Conservation (phyloP, 768 basidiomycete genomes). For the Kwoniella newhampshirensis region DNA sequence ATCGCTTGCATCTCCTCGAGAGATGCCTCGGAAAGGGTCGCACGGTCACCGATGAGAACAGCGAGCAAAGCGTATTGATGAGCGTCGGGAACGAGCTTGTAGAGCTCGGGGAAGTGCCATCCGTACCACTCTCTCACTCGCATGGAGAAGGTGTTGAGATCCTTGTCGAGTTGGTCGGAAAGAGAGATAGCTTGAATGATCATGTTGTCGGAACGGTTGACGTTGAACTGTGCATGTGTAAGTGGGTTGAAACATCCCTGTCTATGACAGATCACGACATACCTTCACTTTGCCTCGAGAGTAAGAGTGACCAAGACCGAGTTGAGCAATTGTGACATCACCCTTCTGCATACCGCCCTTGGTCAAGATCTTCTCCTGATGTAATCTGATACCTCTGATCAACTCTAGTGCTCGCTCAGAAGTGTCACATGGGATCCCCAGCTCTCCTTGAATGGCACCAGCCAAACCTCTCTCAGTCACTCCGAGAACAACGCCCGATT, state of each 20-base stretch:
- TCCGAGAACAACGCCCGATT: slow-evolving; percentile 63
- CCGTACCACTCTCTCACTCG: slow-evolving; percentile 98
- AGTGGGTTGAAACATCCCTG: background rate
- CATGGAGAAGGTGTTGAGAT: slow-evolving; percentile 98
- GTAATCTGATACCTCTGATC: slow-evolving; percentile 86
- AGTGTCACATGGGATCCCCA: slow-evolving; percentile 73
- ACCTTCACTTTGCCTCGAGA: slow-evolving; percentile 95
- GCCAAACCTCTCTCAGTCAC: slow-evolving; percentile 76
- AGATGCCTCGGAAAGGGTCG: slow-evolving; percentile 65
- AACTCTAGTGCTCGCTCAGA: slow-evolving; percentile 79
- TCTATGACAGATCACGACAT: slow-evolving; percentile 10
- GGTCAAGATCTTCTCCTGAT: slow-evolving; percentile 77
- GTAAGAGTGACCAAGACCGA: slow-evolving; percentile 96
- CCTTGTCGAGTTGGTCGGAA: slow-evolving; percentile 98
- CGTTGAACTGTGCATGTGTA: slow-evolving; percentile 46
- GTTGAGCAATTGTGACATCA: slow-evolving; percentile 88
- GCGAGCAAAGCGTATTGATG: slow-evolving; percentile 79
- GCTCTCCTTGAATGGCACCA: slow-evolving; percentile 69
- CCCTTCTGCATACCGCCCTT: slow-evolving; percentile 66
- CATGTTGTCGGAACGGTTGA: slow-evolving; percentile 82
- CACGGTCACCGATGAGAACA: slow-evolving; percentile 87
- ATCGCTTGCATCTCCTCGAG: slow-evolving; percentile 74
- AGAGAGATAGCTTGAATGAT: slow-evolving; percentile 98
- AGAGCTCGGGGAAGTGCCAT: slow-evolving; percentile 96
- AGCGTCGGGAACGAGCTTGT: slow-evolving; percentile 89